Evolutionary conservation across 1,284 basidiomycete species (phyloP).

Genomic region (Termitomyces sp.): DNA sequence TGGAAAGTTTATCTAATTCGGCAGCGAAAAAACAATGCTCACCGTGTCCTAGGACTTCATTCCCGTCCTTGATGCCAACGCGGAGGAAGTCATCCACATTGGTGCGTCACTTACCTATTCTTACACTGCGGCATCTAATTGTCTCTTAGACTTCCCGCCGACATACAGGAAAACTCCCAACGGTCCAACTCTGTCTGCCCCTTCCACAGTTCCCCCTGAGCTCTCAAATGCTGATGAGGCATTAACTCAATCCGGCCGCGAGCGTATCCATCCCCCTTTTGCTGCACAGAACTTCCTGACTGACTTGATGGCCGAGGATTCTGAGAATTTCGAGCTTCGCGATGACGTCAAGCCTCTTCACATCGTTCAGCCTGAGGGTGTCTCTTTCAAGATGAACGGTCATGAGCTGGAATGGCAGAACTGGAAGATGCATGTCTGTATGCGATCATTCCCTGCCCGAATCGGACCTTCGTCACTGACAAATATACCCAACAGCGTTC

Average conservation of each 20-base stretch:
- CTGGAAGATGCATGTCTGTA: constrained; percentile 89
- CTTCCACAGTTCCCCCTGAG: constrained; percentile 47
- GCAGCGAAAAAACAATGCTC: neutral
- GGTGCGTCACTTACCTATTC: constrained; percentile 23
- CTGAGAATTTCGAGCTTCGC: constrained; percentile 58
- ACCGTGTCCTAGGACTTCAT: constrained; percentile 60
- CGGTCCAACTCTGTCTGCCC: constrained; percentile 40
- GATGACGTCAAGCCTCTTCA: constrained; percentile 81
- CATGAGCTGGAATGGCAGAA: constrained; percentile 88
- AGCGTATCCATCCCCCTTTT: constrained; percentile 68
- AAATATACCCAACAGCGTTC: constrained; percentile 45
- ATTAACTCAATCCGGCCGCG: constrained; percentile 46
- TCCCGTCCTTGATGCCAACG: constrained; percentile 69
- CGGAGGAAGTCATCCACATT: constrained; percentile 72
- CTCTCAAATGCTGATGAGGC: constrained; percentile 41
- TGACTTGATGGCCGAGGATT: constrained; percentile 58
- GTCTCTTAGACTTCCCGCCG: constrained; percentile 63
- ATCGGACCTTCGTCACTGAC: neutral
- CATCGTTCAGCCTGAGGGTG: constrained; percentile 85
- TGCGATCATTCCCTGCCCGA: constrained; percentile 27
- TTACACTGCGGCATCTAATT: constrained; percentile 11
- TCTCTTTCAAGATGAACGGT: constrained; percentile 83
- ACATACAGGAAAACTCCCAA: constrained; percentile 44
- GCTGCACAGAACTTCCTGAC: constrained; percentile 71
- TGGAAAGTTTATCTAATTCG: constrained; percentile 39